Percentiles rank a stretch among this genome's conserved stretches.
These are phyloP conservation scores for Ceratocystis huliohia DNA, from an alignment of 2,329 filamentous ascomycete species.

Conservation along the genomic window DNA sequence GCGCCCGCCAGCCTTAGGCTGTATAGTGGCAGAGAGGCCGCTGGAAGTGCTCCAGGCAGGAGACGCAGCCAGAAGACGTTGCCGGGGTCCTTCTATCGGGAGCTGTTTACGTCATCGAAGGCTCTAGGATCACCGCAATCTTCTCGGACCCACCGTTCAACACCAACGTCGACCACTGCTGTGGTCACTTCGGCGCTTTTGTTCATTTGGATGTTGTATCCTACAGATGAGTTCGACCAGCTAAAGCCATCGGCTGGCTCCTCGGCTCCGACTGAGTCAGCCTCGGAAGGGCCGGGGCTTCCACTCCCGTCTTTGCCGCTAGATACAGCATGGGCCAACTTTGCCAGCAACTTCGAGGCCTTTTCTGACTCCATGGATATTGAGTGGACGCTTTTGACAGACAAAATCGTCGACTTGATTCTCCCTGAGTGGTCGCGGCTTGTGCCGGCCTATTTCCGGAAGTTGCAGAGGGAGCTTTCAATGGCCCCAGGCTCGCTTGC, in stretches of 20 bases:
- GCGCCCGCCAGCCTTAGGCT: neutral
- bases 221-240: constrained; percentile 31
- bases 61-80: neutral
- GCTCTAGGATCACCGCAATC: neutral
- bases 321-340: constrained; percentile 36
- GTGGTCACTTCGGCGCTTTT: constrained; percentile 24
- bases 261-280: constrained; percentile 2
- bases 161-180: constrained; percentile 9
- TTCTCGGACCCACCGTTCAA: neutral
- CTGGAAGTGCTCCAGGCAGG: neutral
- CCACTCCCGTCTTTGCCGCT: constrained; percentile 15
- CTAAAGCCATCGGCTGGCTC: constrained; percentile 9
- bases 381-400: constrained; percentile 43
- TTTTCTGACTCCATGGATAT: constrained; percentile 43
- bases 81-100: constrained; percentile 17
- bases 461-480: constrained; percentile 77
- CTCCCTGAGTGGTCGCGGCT: constrained; percentile 70
- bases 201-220: constrained; percentile 35
- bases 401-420: constrained; percentile 55
- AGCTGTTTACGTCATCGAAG: constrained; percentile 17
- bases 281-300: constrained; percentile 12
- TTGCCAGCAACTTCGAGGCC: constrained; percentile 36
- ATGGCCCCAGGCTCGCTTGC: constrained; percentile 79
- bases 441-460: constrained; percentile 63
- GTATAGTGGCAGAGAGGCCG: neutral